Percentiles rank a stretch among this genome's conserved stretches.
Evolutionary conservation across 768 basidiomycete genomes (phyloP).

Genomic region (Pleurotus platypus): DNA sequence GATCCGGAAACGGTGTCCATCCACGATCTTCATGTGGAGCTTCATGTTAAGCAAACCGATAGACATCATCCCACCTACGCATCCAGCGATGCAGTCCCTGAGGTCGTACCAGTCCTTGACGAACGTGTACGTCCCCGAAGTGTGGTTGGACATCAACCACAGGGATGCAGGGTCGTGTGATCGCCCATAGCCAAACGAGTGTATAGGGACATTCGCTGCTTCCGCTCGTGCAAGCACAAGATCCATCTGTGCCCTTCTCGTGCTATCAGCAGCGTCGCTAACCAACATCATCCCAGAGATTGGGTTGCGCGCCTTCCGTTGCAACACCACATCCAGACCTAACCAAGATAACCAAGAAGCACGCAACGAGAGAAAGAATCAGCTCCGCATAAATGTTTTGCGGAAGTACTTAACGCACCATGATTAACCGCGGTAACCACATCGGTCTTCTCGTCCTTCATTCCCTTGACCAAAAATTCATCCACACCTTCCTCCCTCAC

Average conservation of each 20-base stretch:
- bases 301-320: constrained; percentile 89
- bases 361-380: neutral
- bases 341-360: constrained; percentile 22
- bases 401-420: constrained; percentile 37
- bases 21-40: constrained; percentile 91
- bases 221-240: constrained; percentile 95
- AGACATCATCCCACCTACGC: constrained; percentile 95
- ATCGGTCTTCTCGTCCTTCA: constrained; percentile 92
- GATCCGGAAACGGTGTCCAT: constrained; percentile 86
- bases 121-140: constrained; percentile 95
- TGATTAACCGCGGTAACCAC: constrained; percentile 99
- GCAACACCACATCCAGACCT: constrained; percentile 92
- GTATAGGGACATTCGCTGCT: constrained; percentile 94
- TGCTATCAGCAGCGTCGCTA: constrained; percentile 89
- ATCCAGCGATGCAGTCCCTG: constrained; percentile 87
- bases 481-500: constrained; percentile 38
- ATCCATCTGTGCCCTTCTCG: constrained; percentile 96
- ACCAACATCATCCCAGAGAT: constrained; percentile 90
- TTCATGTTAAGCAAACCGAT: constrained; percentile 93
- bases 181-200: constrained; percentile 95
- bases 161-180: constrained; percentile 96
- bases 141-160: constrained; percentile 99
- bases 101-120: constrained; percentile 98
- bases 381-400: too few relatives aligned
- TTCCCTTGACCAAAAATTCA: constrained; percentile 63